Conservation (phyloP, 2,329 filamentous ascomycete genomes). For the Clarireedia hainanense region DNA sequence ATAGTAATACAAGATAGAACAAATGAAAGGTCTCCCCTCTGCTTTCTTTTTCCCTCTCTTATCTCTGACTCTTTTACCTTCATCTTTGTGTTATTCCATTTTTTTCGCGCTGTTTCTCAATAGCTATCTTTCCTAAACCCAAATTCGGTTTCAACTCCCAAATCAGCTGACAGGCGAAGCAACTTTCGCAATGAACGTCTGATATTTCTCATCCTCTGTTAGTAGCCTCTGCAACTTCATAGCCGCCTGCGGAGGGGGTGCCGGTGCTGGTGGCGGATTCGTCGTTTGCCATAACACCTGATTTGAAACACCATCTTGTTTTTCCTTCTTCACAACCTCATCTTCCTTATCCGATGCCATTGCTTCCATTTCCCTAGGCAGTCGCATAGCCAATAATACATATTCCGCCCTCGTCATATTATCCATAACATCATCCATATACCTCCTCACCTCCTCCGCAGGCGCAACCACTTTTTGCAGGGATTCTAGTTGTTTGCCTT, state of each 20-base stretch:
- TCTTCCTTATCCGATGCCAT: not conserved
- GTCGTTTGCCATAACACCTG: slow-evolving; percentile 22
- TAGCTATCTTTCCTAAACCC: no score
- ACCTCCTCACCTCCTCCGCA: slow-evolving; percentile 52
- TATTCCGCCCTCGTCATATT: slow-evolving; percentile 63
- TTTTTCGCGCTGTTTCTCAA: not conserved
- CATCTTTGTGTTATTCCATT: not conserved
- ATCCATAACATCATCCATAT: slow-evolving; percentile 65
- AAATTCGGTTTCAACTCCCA: no score
- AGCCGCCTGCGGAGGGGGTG: not conserved
- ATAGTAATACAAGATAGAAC: no score
- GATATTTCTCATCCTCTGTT: slow-evolving; percentile 39
- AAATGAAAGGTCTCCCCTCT: not conserved
- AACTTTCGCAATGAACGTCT: slow-evolving; percentile 34
- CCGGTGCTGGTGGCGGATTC: slow-evolving; percentile 11
- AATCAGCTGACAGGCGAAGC: not conserved
- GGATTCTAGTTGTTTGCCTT: slow-evolving; percentile 51
- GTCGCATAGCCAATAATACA: slow-evolving; percentile 57
- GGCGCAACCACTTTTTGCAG: slow-evolving; percentile 54
- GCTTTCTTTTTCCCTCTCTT: not conserved
- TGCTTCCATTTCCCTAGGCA: slow-evolving; percentile 38
- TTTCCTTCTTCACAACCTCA: slow-evolving; percentile 2
- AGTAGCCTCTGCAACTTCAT: slow-evolving; percentile 23
- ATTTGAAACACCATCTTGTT: slow-evolving; percentile 11
- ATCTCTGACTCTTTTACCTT: not conserved